Evolutionary conservation across 2,329 filamentous ascomycete species (phyloP), one percentile per base, ranked within the genome.

Genomic region (Colletotrichum tropicale): DNA sequence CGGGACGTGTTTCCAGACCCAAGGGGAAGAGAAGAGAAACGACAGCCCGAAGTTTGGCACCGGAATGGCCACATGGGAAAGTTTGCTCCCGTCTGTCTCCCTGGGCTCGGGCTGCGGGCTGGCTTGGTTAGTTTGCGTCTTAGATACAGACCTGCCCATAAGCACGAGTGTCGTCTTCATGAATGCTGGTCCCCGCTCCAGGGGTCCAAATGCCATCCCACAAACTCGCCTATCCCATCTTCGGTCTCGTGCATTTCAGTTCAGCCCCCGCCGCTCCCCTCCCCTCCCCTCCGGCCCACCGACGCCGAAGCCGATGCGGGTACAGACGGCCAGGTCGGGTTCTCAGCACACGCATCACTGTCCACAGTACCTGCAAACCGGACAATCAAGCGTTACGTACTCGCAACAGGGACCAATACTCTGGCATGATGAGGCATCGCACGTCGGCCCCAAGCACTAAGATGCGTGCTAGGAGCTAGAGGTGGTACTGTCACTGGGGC

Each of bases 171-270:
- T 64, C n/a, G n/a, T 30, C 34, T 64, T 16, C 61, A 64, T 28
- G 34, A 64, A 60, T 60, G 48, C 34, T 43, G 61, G 69, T 13
- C 43, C 48, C 61, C 32, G 60, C 32, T 64, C 66, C 64, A 58
- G 43, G 69, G 72, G 62, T 71, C 68, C 62, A 75, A 62, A 75
- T 72, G 55, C 68, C 72, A 75, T 73, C 28, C 64, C 58, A 66
- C 64, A 65, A 73, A 36, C 48, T 60, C 56, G 56, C 70, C 65
- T 69, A 65, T 75, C 73, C 64, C 58, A 73, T 60, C 56, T 68
- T 76, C 56, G 64, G 64, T 48, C 64, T 55, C 32, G 15, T 34
- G 43, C 43, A 48, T 66, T 48, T 30, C 32, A 62, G 21, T 48
- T 30, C 43, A 62, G 28, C 24, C 34, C n/a, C 4, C 21, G 7